These are phyloP conservation scores for Scytalidium sp. DNA, from an alignment of 2,329 filamentous ascomycete species.

Conservation along the genomic window DNA sequence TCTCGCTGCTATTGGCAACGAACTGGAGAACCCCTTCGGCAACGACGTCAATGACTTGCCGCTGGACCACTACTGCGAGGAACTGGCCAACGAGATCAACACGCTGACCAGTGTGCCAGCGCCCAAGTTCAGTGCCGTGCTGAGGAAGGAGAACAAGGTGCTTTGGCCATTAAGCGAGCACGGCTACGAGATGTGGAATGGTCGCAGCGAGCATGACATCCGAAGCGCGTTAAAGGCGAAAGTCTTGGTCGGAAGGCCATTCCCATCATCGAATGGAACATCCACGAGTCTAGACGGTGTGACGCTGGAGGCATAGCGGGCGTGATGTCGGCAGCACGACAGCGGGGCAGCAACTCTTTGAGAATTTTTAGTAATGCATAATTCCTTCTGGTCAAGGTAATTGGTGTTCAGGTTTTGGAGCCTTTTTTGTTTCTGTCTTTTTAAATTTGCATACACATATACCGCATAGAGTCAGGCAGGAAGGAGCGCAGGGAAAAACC, in stretches of 20 bases:
- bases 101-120: constrained; percentile 45
- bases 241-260: constrained; percentile 17
- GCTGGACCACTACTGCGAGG: constrained; percentile 72
- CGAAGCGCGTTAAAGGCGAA: constrained; percentile 24
- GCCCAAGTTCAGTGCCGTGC: constrained; percentile 17
- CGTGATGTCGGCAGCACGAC: too few relatives aligned
- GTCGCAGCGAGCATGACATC: constrained; percentile 42
- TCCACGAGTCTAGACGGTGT: background rate
- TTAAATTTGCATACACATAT: too few relatives aligned
- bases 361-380: too few relatives aligned
- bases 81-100: constrained; percentile 71
- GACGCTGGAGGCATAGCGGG: background rate
- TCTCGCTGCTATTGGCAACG: constrained; percentile 70
- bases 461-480: too few relatives aligned
- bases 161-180: constrained; percentile 35
- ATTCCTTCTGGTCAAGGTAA: too few relatives aligned
- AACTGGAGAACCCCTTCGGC: constrained; percentile 85
- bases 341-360: too few relatives aligned
- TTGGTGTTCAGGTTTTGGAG: too few relatives aligned
- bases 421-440: too few relatives aligned
- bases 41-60: constrained; percentile 80
- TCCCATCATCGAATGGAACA: too few relatives aligned
- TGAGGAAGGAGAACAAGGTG: constrained; percentile 25
- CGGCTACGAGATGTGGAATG: constrained; percentile 41
- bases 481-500: too few relatives aligned